phyloP scores from a whole-genome alignment of 1,284 basidiomycete genomes.

The Termitomyces sp. region DNA sequence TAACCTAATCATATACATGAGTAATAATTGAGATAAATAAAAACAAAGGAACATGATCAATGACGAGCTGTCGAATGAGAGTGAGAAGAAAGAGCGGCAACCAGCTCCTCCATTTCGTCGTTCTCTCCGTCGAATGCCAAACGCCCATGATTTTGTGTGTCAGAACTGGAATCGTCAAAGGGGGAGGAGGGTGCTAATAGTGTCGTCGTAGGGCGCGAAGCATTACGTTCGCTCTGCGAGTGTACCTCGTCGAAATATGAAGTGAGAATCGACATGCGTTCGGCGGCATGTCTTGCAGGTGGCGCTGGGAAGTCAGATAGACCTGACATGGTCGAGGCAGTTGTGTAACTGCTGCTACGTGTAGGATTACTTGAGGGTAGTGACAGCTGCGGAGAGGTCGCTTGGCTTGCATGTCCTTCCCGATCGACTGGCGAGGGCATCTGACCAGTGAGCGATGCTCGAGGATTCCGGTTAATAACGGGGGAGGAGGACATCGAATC shows the following conservation, averaged over 20 bases:
- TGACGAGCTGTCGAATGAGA: constrained; percentile 14
- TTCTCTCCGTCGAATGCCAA: constrained; percentile 18
- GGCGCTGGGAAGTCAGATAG: constrained; percentile 74
- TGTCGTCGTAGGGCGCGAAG: constrained; percentile 6
- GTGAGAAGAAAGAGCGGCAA: constrained; percentile 21
- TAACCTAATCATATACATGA: background rate
- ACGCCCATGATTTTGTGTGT: background rate
- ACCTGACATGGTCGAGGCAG: constrained; percentile 57
- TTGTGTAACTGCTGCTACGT: constrained; percentile 65
- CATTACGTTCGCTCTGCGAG: constrained; percentile 17
- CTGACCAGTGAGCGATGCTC: constrained; percentile 38
- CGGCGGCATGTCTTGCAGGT: constrained; percentile 36
- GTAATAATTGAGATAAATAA: background rate
- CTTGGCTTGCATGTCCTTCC: constrained; percentile 9
- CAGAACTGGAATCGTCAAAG: background rate
- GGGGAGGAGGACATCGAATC: constrained; percentile 49
- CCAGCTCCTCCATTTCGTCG: constrained; percentile 27
- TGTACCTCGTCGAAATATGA: constrained; percentile 38
- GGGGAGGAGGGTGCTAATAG: background rate
- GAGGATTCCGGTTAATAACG: constrained; percentile 33
- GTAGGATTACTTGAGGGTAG: constrained; percentile 40
- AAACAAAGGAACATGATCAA: background rate
- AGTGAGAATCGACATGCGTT: constrained; percentile 39
- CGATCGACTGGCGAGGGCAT: constrained; percentile 22
- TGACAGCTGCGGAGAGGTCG: constrained; percentile 23